Evolutionary conservation across 352 stramenopile species (phyloP).

Genomic region (Phytophthora ramorum): DNA sequence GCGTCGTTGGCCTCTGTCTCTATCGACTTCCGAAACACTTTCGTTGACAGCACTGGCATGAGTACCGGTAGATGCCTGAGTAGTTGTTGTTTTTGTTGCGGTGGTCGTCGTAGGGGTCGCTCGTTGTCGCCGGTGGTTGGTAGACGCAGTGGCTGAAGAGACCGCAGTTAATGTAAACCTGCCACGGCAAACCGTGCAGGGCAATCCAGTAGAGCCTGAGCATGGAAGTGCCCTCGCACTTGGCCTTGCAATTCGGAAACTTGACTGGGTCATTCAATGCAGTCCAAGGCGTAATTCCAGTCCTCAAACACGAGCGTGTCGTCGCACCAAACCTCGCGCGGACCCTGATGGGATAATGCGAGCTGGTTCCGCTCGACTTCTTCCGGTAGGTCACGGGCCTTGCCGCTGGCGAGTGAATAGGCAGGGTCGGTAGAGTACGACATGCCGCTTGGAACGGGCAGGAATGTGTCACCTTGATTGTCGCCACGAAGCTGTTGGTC

Average conservation of each 20-base stretch:
- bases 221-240: conserved; percentile 51
- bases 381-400: conserved; percentile 32
- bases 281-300: too few relatives aligned
- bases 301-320: conserved; percentile 51
- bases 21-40: conserved; percentile 14
- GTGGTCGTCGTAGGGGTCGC: too few relatives aligned
- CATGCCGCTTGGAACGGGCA: too few relatives aligned
- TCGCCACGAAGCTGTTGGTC: too few relatives aligned
- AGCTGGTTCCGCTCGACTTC: conserved; percentile 53
- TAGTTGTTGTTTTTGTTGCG: too few relatives aligned
- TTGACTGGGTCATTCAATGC: not conserved
- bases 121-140: conserved; percentile 15
- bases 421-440: too few relatives aligned
- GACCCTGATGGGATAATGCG: conserved; percentile 49
- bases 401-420: too few relatives aligned
- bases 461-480: too few relatives aligned
- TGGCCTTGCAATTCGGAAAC: conserved; percentile 47
- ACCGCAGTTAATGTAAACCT: conserved; percentile 24
- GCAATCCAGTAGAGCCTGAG: conserved; percentile 51
- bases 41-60: not conserved
- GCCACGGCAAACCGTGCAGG: conserved; percentile 45
- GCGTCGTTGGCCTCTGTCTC: conserved; percentile 6
- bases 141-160: too few relatives aligned
- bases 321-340: conserved; percentile 66
- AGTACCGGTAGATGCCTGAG: too few relatives aligned